Percentiles rank a stretch among this genome's conserved stretches.
Conservation (phyloP, 2,329 filamentous ascomycete species). For the Ceratocystis variospora region DNA sequence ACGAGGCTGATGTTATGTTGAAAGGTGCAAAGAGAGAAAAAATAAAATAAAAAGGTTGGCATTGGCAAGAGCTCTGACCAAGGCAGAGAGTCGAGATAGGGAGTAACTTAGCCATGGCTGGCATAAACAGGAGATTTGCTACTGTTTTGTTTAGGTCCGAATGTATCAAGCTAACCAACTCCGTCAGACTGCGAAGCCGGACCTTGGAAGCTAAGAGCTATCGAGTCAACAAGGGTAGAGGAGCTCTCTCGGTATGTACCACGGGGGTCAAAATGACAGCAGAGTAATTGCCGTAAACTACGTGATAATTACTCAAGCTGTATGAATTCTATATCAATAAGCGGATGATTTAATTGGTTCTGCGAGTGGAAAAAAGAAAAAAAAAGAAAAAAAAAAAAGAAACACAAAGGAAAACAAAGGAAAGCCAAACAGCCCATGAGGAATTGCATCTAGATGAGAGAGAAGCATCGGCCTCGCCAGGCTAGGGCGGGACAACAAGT, state of each 20-base stretch:
- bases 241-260: not conserved
- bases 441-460: not conserved
- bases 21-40: not conserved
- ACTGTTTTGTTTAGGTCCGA: constrained; percentile 8
- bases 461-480: not conserved
- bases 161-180: constrained; percentile 13
- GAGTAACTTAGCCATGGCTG: not conserved
- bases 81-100: not conserved
- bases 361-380: not conserved
- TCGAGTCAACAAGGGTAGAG: not conserved
- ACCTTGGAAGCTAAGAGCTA: constrained; percentile 10
- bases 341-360: not conserved
- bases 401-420: too few species aligned
- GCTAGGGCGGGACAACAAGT: not conserved
- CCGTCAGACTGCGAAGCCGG: constrained; percentile 18
- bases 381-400: not conserved
- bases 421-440: not conserved
- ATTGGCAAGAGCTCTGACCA: constrained; percentile 7
- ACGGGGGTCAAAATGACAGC: not conserved
- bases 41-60: not conserved
- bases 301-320: not conserved
- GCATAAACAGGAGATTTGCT: not conserved
- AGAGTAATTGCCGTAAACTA: not conserved
- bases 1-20: constrained; percentile 2
- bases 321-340: not conserved